Percentiles rank a stretch among this genome's conserved stretches.
Evolutionary conservation across 345 rosid species (phyloP).

Genomic region (Arabidopsis thaliana): DNA sequence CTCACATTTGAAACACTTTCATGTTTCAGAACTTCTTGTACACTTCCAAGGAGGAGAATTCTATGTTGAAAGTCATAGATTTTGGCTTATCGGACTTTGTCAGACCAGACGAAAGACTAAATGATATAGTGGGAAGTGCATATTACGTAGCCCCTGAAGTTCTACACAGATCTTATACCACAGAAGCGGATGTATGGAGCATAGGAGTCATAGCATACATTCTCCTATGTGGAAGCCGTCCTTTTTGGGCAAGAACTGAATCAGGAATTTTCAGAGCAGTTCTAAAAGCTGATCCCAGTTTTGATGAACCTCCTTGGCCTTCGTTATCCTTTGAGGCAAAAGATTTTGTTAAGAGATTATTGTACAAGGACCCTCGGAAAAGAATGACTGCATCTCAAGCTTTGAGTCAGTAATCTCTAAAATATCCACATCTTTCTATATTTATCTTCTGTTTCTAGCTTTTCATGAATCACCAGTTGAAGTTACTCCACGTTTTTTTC

Average conservation of each 20-base stretch:
- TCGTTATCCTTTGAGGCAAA: slow-evolving; percentile 80
- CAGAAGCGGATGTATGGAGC: slow-evolving; percentile 99
- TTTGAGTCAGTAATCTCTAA: slow-evolving; percentile 59
- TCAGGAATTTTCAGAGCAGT: slow-evolving; percentile 93
- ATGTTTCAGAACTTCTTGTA: slow-evolving; percentile 86
- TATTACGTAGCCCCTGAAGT: slow-evolving; percentile 99
- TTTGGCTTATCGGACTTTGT: slow-evolving; percentile 97
- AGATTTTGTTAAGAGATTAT: slow-evolving; percentile 80
- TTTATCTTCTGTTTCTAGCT: slow-evolving; percentile 11
- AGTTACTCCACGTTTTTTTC: background rate
- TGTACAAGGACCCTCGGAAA: slow-evolving; percentile 87
- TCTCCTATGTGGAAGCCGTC: slow-evolving; percentile 95
- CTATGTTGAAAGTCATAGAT: slow-evolving; percentile 91
- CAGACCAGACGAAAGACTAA: slow-evolving; percentile 95
- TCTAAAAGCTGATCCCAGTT: slow-evolving; percentile 88
- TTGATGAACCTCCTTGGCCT: slow-evolving; percentile 92
- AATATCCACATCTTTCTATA: slow-evolving; percentile 25
- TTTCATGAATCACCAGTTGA: slow-evolving; percentile 16
- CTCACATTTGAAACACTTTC: slow-evolving; percentile 39
- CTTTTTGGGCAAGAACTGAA: slow-evolving; percentile 98
- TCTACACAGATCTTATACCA: slow-evolving; percentile 84
- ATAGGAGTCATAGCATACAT: slow-evolving; percentile 95
- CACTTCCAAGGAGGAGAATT: slow-evolving; percentile 78
- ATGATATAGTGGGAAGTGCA: slow-evolving; percentile 97
- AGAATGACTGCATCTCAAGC: slow-evolving; percentile 98